Base-by-base conservation (phyloP, 1,284 basidiomycete genomes). In the Leccinum pachyderme region DNA sequence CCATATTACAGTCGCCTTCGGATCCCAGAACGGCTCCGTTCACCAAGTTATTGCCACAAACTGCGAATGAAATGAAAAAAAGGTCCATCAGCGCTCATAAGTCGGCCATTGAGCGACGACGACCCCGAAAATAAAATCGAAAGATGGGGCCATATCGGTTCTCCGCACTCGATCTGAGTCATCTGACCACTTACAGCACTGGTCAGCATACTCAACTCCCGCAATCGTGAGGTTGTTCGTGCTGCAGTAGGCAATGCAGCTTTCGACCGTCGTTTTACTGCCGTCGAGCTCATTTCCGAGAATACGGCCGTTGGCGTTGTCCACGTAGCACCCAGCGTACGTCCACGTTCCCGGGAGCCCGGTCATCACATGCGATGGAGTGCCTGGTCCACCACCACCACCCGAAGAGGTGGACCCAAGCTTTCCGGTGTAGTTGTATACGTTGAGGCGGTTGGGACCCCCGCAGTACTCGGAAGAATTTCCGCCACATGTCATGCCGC, bases 391-490 rank as follows among this genome's bases (percentile, higher is more conserved):
- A 24, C 12, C 27, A 9, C 43, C 47, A 7, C 51, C 48, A n/a
- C 52, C 49, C 6, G 41, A 27, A 29, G 56, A 57, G 28, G 28
- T 25, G 0, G 49, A 27, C 6, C 31, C 27, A 2, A 47, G 7
- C 25, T 7, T 29, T 5, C 39, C 47, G 5, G 62, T 66, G 37
- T 62, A 47, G 31, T 64, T 66, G 31, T 66, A 66, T 27, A 66
- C 1, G 27, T 64, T 31, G 5, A 63, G 54, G 45, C 76, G 67
- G 59, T 82, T 74, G 0, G 87, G 80, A 31, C 87, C 89, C 43
- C 89, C 87, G 61, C 89, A 90, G 53, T 81, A 81, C 62, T 87
- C 79, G 2, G 75, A 73, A 47, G 73, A 73, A 59, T 86, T 83
- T 5, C 85, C 86, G 2, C 71, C 70, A 61, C 86, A 89, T 6